A percentile compares a stretch with the other conserved stretches of the same genome.
Conservation (phyloP, 768 basidiomycete species). For the Xerocomellus dryophilus region DNA sequence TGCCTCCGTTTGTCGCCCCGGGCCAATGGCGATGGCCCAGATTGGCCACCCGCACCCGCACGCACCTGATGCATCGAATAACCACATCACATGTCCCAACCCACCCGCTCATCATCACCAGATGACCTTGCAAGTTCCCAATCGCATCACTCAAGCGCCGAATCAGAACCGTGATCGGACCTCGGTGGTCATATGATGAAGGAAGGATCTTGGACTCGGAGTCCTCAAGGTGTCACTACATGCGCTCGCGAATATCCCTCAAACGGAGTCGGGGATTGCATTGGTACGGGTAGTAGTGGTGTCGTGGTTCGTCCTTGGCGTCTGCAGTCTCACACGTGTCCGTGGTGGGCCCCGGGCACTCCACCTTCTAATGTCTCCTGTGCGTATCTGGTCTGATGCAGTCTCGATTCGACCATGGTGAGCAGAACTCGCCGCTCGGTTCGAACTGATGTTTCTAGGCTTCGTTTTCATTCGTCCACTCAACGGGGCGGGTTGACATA, state of each 20-base stretch:
- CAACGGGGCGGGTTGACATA: no score
- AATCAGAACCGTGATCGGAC: slow-evolving; percentile 3
- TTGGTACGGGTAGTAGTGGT: no score
- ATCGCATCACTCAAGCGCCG: slow-evolving; percentile 3
- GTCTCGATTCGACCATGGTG: no score
- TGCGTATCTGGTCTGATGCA: no score
- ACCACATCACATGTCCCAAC: background rate
- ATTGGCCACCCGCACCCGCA: background rate
- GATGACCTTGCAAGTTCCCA: background rate
- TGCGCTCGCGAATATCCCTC: slow-evolving; percentile 9
- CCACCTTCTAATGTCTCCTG: no score
- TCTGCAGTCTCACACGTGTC: no score
- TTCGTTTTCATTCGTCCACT: no score
- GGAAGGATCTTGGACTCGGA: background rate
- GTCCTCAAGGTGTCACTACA: background rate
- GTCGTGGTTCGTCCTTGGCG: no score
- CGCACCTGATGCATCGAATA: background rate
- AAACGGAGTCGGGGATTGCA: no score
- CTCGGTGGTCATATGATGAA: background rate
- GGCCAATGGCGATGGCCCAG: background rate
- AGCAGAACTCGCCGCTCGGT: no score
- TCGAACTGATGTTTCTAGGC: no score
- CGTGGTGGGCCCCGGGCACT: no score
- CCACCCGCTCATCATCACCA: background rate
- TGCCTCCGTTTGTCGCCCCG: background rate